Base-by-base conservation (phyloP, 306 rosid genomes). In the Sechiopsis laciniata region DNA sequence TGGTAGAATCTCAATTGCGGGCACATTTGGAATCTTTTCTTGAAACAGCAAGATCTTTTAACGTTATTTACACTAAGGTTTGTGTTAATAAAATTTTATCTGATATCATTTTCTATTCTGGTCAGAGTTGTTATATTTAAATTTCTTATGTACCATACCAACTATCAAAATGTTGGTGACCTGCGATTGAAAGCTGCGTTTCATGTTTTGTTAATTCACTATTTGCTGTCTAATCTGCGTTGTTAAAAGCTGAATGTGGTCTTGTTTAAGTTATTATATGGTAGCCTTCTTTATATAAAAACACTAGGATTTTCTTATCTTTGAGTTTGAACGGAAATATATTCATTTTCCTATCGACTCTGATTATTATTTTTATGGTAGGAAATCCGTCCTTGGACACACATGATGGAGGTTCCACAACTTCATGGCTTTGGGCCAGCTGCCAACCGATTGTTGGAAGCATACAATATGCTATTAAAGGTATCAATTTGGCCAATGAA, bases 301-400 rank as follows among this genome's bases (percentile, higher is more conserved):
- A 8, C 4, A 10, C 16, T 19, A 42, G 55, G 10, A 17, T 40
- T 59, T 26, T 29, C 42, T 24, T 59, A 59, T 24, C 65, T 24
- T 12, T 24, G 16, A 10, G 53, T 65, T 17, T 16, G 53, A 65
- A n/a, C 17, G 13, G 53, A n/a, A 60, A 57, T 46, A 11, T 51
- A 55, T 9, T 3, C n/a, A 53, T 22, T 55, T 55, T 24, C 24
- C 51, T 50, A 55, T 55, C 32, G 26, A 17, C 50, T 10, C 32
- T 63, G 72, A 79, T 69, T 64, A 20, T 22, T 29, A 29, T 10
- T 7, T 70, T 72, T 75, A 71, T 59, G 66, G 57, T 75, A 93
- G 98, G 98, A 93, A 86, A 93, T 93, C 76, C 98, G 94, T 64
- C 98, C 98, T n/a, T 88, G 98, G 98, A 90, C 97, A 45, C 98